Evolutionary conservation across 1,139 yeast genomes (phyloP).

Genomic region (Pichiaceae sp.): DNA sequence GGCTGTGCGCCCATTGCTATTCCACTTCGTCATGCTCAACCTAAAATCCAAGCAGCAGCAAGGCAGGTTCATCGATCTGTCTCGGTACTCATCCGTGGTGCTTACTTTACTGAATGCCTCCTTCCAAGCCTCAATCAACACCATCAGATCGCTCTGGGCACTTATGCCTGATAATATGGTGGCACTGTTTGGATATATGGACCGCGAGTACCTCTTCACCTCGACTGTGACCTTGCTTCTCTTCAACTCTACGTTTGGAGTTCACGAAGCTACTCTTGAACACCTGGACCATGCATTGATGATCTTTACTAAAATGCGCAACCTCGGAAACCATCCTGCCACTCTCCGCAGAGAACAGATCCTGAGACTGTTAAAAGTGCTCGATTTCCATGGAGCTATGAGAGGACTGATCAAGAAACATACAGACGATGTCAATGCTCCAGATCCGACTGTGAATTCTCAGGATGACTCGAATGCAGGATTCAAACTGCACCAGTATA

Average conservation of each 20-base stretch:
- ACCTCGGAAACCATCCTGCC: constrained; percentile 72
- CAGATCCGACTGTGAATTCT: constrained; percentile 14
- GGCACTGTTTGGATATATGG: constrained; percentile 84
- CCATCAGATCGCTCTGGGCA: constrained; percentile 68
- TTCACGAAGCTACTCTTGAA: constrained; percentile 64
- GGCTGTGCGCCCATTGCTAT: constrained; percentile 72
- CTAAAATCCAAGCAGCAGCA: constrained; percentile 29
- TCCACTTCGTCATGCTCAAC: constrained; percentile 72
- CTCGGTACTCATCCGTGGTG: constrained; percentile 60
- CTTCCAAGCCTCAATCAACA: constrained; percentile 75
- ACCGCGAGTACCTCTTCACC: constrained; percentile 74
- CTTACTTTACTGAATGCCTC: constrained; percentile 69
- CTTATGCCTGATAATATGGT: constrained; percentile 69
- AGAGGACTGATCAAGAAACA: constrained; percentile 46
- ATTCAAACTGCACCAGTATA: constrained; percentile 4
- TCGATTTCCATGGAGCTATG: constrained; percentile 67
- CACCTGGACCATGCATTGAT: constrained; percentile 68
- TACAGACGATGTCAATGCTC: constrained; percentile 36
- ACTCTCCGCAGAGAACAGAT: constrained; percentile 67
- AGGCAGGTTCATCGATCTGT: constrained; percentile 50
- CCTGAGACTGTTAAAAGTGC: constrained; percentile 51
- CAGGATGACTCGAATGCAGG: constrained; percentile 8
- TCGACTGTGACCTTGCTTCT: constrained; percentile 71
- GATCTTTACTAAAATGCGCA: constrained; percentile 67
- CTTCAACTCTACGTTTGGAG: constrained; percentile 77